Percentiles rank a stretch among this genome's conserved stretches.
These are phyloP conservation scores for Melanopsichium pennsylvanicum DNA, from an alignment of 1,284 basidiomycete genomes.

Conservation along the genomic window DNA sequence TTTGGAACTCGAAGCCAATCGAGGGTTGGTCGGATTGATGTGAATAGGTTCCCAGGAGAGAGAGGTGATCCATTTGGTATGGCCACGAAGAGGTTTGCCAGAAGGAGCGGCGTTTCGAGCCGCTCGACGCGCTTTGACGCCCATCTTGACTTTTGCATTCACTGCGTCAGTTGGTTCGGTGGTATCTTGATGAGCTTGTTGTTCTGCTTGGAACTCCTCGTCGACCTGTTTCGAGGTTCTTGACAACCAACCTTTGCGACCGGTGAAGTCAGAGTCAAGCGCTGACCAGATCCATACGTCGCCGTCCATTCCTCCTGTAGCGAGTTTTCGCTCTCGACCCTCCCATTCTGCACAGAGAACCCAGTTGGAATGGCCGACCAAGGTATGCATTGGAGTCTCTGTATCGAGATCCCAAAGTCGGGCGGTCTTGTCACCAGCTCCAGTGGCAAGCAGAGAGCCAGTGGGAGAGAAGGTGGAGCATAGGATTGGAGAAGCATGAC, in stretches of 20 bases:
- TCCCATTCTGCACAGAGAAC: constrained; percentile 98
- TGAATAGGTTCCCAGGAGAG: constrained; percentile 97
- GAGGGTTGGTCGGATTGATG: constrained; percentile 65
- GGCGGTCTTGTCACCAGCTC: constrained; percentile 91
- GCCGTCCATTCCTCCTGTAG: constrained; percentile 72
- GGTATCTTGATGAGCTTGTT: constrained; percentile 9
- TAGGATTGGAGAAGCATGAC: constrained; percentile 87
- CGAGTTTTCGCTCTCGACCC: constrained; percentile 84
- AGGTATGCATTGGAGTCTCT: constrained; percentile 86
- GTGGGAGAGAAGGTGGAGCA: constrained; percentile 96
- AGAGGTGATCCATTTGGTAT: constrained; percentile 96
- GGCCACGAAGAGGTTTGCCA: constrained; percentile 72
- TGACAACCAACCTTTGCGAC: constrained; percentile 54
- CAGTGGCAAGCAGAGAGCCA: constrained; percentile 87
- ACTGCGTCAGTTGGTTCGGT: neutral
- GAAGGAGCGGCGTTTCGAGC: constrained; percentile 57
- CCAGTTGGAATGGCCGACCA: constrained; percentile 92
- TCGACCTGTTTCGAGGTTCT: constrained; percentile 54
- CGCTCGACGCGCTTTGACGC: constrained; percentile 54
- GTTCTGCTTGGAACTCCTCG: constrained; percentile 38
- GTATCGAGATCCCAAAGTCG: constrained; percentile 93
- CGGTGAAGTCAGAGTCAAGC: constrained; percentile 44
- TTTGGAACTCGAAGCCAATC: constrained; percentile 92
- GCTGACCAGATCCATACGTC: constrained; percentile 64
- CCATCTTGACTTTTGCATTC: constrained; percentile 36